Percentiles rank a stretch among this genome's conserved stretches.
phyloP scores from a whole-genome alignment of 2,329 filamentous ascomycete genomes.

The Chrysoporthe puriensis region DNA sequence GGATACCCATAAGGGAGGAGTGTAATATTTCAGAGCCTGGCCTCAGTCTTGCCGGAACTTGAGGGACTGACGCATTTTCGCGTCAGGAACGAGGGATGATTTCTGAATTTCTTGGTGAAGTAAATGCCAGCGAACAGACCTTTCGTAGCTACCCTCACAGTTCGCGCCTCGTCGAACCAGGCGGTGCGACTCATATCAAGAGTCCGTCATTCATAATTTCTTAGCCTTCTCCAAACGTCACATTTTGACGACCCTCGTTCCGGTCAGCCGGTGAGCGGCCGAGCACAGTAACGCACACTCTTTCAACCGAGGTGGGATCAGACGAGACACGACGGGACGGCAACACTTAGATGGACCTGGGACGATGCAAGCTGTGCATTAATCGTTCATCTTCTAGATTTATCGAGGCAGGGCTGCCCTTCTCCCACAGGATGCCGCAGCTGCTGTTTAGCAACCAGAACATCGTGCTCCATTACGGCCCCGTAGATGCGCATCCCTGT shows the following conservation, averaged over 20 bases:
- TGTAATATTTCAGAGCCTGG: too few relatives aligned
- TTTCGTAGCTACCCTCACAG: slow-evolving; percentile 69
- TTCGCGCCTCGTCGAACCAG: slow-evolving; percentile 74
- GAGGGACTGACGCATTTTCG: too few relatives aligned
- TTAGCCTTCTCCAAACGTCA: too few relatives aligned
- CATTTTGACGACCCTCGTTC: too few relatives aligned
- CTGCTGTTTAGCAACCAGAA: background rate
- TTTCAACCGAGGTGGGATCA: background rate
- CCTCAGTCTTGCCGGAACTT: too few relatives aligned
- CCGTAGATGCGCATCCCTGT: background rate
- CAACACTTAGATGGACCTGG: too few relatives aligned
- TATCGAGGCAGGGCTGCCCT: background rate
- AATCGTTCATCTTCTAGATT: background rate
- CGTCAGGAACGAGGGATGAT: background rate
- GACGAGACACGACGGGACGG: background rate
- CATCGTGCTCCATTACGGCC: background rate
- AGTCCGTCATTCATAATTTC: too few relatives aligned
- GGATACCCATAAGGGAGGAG: background rate
- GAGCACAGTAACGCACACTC: background rate
- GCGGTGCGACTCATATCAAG: background rate
- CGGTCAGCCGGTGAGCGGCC: background rate
- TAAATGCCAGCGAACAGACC: slow-evolving; percentile 68
- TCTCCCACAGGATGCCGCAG: background rate
- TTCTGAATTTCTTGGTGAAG: slow-evolving; percentile 64
- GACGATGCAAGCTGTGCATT: background rate